Conservation (phyloP, 1,284 basidiomycete species). For the Salmacisia buchloeana region DNA sequence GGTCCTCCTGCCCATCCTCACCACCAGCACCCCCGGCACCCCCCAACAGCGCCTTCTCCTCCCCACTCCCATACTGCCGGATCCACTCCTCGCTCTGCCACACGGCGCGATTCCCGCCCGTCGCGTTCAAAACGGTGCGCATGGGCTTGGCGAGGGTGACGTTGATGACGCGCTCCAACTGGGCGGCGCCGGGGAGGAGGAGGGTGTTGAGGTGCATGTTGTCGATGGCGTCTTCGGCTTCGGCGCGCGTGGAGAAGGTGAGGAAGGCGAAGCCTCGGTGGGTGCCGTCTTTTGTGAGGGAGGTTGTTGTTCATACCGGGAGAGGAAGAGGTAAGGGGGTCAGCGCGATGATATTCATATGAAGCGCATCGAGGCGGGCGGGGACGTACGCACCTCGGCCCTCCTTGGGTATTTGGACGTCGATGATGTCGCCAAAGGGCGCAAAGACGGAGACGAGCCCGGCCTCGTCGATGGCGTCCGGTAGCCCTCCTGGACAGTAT, state of each 20-base stretch:
- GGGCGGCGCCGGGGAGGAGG: neutral
- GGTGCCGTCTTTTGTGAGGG: neutral
- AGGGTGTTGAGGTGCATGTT: slow-evolving; percentile 30
- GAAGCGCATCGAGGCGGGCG: neutral
- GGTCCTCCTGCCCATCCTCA: too few species aligned
- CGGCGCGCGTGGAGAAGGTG: slow-evolving; percentile 17
- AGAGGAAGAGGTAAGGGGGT: neutral
- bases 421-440: slow-evolving; percentile 27
- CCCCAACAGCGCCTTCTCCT: neutral
- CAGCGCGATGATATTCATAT: slow-evolving; percentile 2
- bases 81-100: slow-evolving; percentile 22
- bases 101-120: slow-evolving; percentile 27
- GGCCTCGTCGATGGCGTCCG: slow-evolving; percentile 15
- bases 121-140: slow-evolving; percentile 8
- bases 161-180: slow-evolving; percentile 15
- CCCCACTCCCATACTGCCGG: slow-evolving; percentile 14
- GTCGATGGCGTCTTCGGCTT: slow-evolving; percentile 28
- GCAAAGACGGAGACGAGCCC: slow-evolving; percentile 17
- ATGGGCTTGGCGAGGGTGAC: slow-evolving; percentile 25
- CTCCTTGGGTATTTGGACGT: slow-evolving; percentile 21
- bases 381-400: neutral
- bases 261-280: slow-evolving; percentile 28
- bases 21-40: too few species aligned
- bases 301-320: neutral
- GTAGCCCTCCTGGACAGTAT: slow-evolving; percentile 21